Base-by-base conservation (phyloP, 2,329 filamentous ascomycete species). In the Penicillium vulpinum region DNA sequence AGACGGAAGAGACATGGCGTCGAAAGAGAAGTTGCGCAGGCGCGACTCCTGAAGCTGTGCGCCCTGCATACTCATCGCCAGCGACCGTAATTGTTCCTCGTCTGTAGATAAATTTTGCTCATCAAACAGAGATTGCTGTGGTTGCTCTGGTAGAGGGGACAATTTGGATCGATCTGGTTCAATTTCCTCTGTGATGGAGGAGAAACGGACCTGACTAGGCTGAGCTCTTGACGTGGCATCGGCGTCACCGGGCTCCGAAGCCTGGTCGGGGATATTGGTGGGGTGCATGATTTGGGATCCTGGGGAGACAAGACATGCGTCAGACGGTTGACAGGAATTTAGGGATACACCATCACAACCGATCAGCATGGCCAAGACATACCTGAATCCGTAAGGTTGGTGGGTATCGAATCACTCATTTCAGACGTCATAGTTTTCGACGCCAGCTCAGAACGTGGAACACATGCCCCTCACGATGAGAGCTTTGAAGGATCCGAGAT, bases 11-110 rank as follows among this genome's bases (percentile, higher is more conserved):
- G 94, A 97, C 62, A 96, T 87, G 33, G 93, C 88, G 72, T 97
- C 92, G 70, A 92, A 97, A 41, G 89, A 87, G 76, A 91, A 96
- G 71, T 92, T 90, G 71, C 89, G 89, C 80, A 96, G 85, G 62
- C 92, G 86, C 56, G 86, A 84, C 67, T 92, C 88, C 77, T 97
- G 92, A 59, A 96, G 82, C 66, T 88, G 86, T 45, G 87, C 83
- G 60, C 86, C 85, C 62, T 91, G 88, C 26, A 96, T 79, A 24
- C 85, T 87, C 65, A 86, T 85, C 49, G 89, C 87, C 59, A 96
- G 78, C 58, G 86, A 86, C 63, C 84, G 85, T 55, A 95, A 80
- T 69, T 92, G 84, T 55, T 90, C 87, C 63, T 83, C 79, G 21
- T 73, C 51, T 65, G 65, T 49, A 70, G 69, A 57, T 69, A 57